These are phyloP conservation scores for Bacidia rubella DNA, from an alignment of 495 filamentous ascomycete species.

Conservation along the genomic window DNA sequence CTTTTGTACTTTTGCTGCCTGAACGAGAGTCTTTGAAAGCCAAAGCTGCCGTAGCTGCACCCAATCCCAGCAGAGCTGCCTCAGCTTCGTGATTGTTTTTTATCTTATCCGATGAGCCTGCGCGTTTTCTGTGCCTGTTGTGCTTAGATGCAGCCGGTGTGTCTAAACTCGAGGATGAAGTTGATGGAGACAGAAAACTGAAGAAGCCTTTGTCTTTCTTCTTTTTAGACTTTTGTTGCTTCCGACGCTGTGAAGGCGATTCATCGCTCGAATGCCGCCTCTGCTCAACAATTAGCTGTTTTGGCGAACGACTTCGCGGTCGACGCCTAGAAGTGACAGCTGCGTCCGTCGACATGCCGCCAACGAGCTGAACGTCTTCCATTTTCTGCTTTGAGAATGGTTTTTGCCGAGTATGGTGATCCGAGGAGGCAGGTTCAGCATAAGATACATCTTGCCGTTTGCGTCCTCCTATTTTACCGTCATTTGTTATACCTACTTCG, in stretches of 20 bases:
- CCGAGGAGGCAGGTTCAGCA: conserved; percentile 2
- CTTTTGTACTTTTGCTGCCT: conserved; percentile 19
- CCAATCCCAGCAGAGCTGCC: conserved; percentile 40
- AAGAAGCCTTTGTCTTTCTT: conserved; percentile 41
- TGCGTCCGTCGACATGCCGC: not conserved
- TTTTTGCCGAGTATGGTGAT: conserved; percentile 5
- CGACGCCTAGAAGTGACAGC: conserved; percentile 19
- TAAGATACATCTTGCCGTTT: conserved; percentile 3
- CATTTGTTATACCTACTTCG: conserved; percentile 19
- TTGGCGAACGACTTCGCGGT: conserved; percentile 21
- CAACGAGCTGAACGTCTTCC: conserved; percentile 21
- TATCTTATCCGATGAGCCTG: conserved; percentile 21
- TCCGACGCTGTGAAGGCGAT: not conserved
- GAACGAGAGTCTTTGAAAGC: conserved; percentile 31
- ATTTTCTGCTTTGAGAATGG: conserved; percentile 32
- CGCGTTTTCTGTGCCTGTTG: conserved; percentile 23
- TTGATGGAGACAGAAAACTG: conserved; percentile 45
- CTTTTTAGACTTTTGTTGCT: conserved; percentile 19
- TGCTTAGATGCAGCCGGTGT: conserved; percentile 35
- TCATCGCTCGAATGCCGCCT: conserved; percentile 4
- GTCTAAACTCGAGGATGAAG: conserved; percentile 43
- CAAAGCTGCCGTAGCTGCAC: conserved; percentile 43
- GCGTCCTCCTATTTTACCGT: conserved; percentile 16
- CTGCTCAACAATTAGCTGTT: conserved; percentile 13
- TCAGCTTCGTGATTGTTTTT: conserved; percentile 36